Evolutionary conservation across 225 moss, liverwort and hornwort species (phyloP), one percentile per base, ranked within the genome.

Genomic region (Straminergon stramineum): DNA sequence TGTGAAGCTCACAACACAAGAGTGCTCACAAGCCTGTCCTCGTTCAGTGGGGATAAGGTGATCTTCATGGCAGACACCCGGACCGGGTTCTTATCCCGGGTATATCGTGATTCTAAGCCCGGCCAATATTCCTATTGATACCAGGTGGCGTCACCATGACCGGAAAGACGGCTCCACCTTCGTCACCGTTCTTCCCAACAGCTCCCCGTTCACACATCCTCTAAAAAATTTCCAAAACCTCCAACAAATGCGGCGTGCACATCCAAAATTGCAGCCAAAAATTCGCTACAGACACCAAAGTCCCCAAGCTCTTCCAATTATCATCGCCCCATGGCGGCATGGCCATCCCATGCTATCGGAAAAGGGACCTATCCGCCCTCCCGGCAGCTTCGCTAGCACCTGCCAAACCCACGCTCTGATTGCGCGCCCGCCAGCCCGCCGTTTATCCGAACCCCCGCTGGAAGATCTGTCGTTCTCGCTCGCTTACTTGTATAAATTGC

Each of bases 11-110:
- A 20, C 45, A 30, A 79, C 14, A 6, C 41, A 15, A 10, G n/a
- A 27, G 24, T 15, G 32, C 5, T 17, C 13, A 8, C 68, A 28
- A 57, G n/a, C 41, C 39, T 28, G 39, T 35, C 32, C 60, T 79
- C 56, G 19, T 28, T 43, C 19, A 39, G 70, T 39, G 64, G 64
- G 77, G 90, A 92, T 92, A 90, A 90, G 90, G 88, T 82, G 75
- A 61, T 30, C 56, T 15, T 20, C 22, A 2, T 6, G 45, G 62
- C 4, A 28, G 92, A 85, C 11, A 31, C 5, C 81, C 67, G 51
- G 81, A 37, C 51, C 15, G 3, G 27, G 57, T 6, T 61, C 31
- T 4, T 17, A 1, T 18, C 20, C 39, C 26, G 65, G 73, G 78
- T 48, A 7, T 84, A 9, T 6, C 1, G 2, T 26, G 6, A n/a